A percentile compares a stretch with the other conserved stretches of the same genome.
These are phyloP conservation scores for Aureobasidium musti DNA, from an alignment of 2,329 filamentous ascomycete species.

Conservation along the genomic window DNA sequence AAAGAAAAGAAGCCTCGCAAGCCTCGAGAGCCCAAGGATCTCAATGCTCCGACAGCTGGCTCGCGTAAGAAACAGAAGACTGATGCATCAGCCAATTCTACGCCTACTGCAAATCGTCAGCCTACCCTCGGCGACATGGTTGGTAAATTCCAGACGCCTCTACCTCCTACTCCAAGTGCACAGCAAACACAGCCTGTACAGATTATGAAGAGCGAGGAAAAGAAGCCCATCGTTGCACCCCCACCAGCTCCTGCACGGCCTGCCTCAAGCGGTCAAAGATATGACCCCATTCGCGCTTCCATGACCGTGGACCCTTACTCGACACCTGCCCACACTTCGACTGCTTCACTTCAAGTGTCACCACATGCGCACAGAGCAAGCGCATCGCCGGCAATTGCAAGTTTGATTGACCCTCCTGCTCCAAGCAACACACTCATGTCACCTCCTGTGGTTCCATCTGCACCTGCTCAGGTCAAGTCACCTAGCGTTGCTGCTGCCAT, in stretches of 20 bases:
- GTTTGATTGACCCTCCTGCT: slow-evolving; percentile 62
- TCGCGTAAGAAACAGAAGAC: slow-evolving; percentile 54
- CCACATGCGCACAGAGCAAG: slow-evolving; percentile 68
- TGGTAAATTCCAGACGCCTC: slow-evolving; percentile 36
- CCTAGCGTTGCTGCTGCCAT: slow-evolving; percentile 19
- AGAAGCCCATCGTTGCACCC: slow-evolving; percentile 2
- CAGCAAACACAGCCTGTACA: slow-evolving; percentile 29
- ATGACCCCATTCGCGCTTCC: slow-evolving; percentile 78
- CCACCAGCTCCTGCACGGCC: slow-evolving; percentile 45
- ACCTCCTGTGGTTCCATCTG: slow-evolving; percentile 34
- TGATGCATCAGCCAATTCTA: slow-evolving; percentile 33
- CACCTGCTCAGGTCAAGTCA: slow-evolving; percentile 24
- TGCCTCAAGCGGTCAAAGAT: slow-evolving; percentile 75
- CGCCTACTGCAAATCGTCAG: slow-evolving; percentile 37
- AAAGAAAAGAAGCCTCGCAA: slow-evolving; percentile 50
- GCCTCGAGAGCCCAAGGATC: slow-evolving; percentile 52
- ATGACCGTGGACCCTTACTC: slow-evolving; percentile 52
- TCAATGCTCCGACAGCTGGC: slow-evolving; percentile 44
- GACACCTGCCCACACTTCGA: slow-evolving; percentile 34
- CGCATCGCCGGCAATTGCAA: slow-evolving; percentile 87
- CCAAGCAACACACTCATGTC: slow-evolving; percentile 37
- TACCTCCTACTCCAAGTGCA: slow-evolving; percentile 34
- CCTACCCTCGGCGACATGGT: slow-evolving; percentile 48
- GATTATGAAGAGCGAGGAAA: slow-evolving; percentile 18
- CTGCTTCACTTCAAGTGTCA: slow-evolving; percentile 43